Conservation (phyloP, 2,329 filamentous ascomycete species). For the Raffaelea albimanens region DNA sequence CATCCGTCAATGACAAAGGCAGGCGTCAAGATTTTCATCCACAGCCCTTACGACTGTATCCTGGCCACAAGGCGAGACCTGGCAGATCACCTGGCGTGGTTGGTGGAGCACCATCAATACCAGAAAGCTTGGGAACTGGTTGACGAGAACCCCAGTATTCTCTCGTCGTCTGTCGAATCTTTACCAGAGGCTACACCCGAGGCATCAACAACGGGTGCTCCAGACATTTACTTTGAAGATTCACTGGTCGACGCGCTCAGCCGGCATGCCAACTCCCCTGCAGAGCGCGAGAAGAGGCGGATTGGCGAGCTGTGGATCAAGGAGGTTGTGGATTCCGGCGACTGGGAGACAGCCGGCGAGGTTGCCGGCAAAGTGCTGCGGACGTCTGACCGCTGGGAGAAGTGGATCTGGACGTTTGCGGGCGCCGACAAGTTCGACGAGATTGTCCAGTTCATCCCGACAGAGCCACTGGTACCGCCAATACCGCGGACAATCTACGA, state of each 20-base stretch:
- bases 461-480: constrained; percentile 64
- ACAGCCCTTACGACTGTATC: constrained; percentile 96
- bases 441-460: constrained; percentile 76
- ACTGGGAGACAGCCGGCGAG: constrained; percentile 72
- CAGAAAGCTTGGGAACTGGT: constrained; percentile 82
- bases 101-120: constrained; percentile 72
- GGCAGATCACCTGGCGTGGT: constrained; percentile 76
- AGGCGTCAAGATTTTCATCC: constrained; percentile 72
- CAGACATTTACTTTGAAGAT: constrained; percentile 63
- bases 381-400: constrained; percentile 78
- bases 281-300: constrained; percentile 78
- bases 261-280: constrained; percentile 49
- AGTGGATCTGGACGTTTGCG: constrained; percentile 90
- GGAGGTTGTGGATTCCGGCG: constrained; percentile 63
- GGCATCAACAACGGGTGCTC: constrained; percentile 14
- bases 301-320: constrained; percentile 93
- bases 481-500: constrained; percentile 80
- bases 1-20: constrained; percentile 47
- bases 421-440: constrained; percentile 81
- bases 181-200: too few species aligned
- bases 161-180: neutral
- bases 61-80: constrained; percentile 81
- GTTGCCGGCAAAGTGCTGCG: constrained; percentile 76
- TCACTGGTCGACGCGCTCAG: constrained; percentile 54
- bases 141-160: constrained; percentile 60